These are phyloP conservation scores for Aspergillus funiculosus DNA, from an alignment of 495 filamentous ascomycete genomes.

Conservation along the genomic window DNA sequence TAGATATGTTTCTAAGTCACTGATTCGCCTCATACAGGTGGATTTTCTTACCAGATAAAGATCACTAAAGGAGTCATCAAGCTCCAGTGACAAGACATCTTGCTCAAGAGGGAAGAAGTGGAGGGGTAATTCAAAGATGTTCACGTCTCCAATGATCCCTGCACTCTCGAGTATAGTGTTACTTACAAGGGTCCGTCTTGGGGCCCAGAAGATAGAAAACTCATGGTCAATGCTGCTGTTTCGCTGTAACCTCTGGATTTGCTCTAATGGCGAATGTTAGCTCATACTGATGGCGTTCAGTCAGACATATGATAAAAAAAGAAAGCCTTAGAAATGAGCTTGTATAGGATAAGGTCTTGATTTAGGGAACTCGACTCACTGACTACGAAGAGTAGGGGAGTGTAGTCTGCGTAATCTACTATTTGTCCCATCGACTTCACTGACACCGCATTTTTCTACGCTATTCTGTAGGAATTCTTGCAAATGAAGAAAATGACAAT, in stretches of 20 bases:
- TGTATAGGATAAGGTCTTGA: slow-evolving; percentile 32
- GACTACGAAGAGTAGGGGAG: slow-evolving; percentile 54
- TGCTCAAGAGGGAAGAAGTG: slow-evolving; percentile 88
- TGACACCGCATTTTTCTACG: no score
- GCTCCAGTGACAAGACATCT: slow-evolving; percentile 85
- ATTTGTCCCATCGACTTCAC: slow-evolving; percentile 48
- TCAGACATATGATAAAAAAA: slow-evolving; percentile 29
- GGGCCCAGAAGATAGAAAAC: slow-evolving; percentile 89
- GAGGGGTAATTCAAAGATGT: slow-evolving; percentile 74
- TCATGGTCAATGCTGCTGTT: slow-evolving; percentile 85
- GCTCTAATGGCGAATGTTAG: slow-evolving; percentile 63
- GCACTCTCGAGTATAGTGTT: slow-evolving; percentile 89
- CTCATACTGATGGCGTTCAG: slow-evolving; percentile 51
- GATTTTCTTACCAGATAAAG: slow-evolving; percentile 63
- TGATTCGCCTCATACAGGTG: background rate
- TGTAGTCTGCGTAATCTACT: slow-evolving; percentile 59
- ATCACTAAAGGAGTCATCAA: slow-evolving; percentile 80
- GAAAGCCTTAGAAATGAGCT: slow-evolving; percentile 45
- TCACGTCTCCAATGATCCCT: slow-evolving; percentile 89
- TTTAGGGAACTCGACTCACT: slow-evolving; percentile 65
- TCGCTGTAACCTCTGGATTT: slow-evolving; percentile 83
- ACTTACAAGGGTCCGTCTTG: slow-evolving; percentile 83
- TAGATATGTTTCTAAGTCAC: slow-evolving; percentile 22
- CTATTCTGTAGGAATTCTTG: no score
- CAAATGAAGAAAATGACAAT: slow-evolving; percentile 6